Evolutionary conservation across 1,284 basidiomycete species (phyloP).

Genomic region (Rhodotorula sp.): DNA sequence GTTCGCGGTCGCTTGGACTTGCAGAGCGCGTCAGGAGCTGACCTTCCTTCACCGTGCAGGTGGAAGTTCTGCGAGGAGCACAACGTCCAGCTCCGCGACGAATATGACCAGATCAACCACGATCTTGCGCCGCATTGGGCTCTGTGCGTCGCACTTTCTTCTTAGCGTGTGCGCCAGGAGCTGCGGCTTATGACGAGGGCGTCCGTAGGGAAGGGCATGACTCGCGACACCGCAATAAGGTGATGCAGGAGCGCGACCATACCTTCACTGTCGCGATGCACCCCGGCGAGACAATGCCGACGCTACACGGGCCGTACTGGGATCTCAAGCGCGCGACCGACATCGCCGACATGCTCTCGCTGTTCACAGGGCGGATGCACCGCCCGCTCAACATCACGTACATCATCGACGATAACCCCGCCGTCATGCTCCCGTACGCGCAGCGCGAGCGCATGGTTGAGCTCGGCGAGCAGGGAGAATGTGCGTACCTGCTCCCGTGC

Average conservation of each 20-base stretch:
- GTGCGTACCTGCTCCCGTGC: conserved; percentile 44
- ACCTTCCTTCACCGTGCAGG: conserved; percentile 17
- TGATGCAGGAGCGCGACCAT: conserved; percentile 47
- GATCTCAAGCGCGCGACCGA: conserved; percentile 45
- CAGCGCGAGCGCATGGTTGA: conserved; percentile 52
- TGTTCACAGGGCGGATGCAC: conserved; percentile 51
- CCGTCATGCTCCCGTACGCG: conserved; percentile 55
- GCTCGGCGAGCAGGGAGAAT: conserved; percentile 52
- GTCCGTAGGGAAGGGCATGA: conserved; percentile 34
- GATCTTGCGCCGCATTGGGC: conserved; percentile 45
- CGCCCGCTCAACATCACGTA: conserved; percentile 52
- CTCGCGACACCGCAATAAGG: conserved; percentile 40
- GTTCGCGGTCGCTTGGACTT: conserved; percentile 39
- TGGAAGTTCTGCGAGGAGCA: conserved; percentile 46
- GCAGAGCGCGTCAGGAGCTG: not conserved
- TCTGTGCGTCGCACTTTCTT: conserved; percentile 22
- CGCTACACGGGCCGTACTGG: conserved; percentile 36
- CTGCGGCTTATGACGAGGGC: not conserved
- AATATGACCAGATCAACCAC: conserved; percentile 49
- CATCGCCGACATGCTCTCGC: conserved; percentile 48
- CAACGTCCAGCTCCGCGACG: conserved; percentile 47
- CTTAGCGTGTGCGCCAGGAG: fast-evolving
- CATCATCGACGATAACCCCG: conserved; percentile 56
- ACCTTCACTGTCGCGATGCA: conserved; percentile 45
- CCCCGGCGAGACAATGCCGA: conserved; percentile 25